Percentiles rank a stretch among this genome's conserved stretches.
These are phyloP conservation scores for Trichosanthes truncata DNA, from an alignment of 306 rosid species.

Conservation along the genomic window DNA sequence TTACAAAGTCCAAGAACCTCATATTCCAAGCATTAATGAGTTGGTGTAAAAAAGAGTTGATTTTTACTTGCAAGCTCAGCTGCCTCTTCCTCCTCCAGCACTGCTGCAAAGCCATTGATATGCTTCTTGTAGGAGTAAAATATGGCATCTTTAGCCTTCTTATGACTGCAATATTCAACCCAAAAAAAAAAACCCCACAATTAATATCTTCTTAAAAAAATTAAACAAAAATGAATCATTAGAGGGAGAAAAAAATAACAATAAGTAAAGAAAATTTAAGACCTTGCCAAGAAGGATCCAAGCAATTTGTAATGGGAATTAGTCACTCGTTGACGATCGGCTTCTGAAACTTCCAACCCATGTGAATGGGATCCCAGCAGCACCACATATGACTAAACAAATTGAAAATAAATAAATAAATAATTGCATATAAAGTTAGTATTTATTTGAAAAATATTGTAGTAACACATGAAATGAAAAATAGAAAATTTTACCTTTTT, in stretches of 20 bases:
- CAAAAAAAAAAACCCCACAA: neutral
- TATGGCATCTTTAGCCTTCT: slow-evolving; percentile 44
- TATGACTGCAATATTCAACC: slow-evolving; percentile 16
- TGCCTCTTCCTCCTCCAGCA: slow-evolving; percentile 38
- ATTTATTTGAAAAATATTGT: neutral
- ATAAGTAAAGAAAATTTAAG: neutral
- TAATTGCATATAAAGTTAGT: no score
- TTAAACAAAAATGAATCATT: neutral
- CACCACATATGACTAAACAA: slow-evolving; percentile 48
- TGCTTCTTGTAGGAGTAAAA: slow-evolving; percentile 45
- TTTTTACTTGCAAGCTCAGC: slow-evolving; percentile 26
- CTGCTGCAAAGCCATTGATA: slow-evolving; percentile 57
- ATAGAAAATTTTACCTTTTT: neutral
- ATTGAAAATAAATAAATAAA: neutral
- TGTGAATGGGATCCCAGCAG: slow-evolving; percentile 66
- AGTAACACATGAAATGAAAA: neutral
- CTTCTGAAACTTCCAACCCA: slow-evolving; percentile 28
- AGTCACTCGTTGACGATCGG: slow-evolving; percentile 33
- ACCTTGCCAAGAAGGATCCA: slow-evolving; percentile 37
- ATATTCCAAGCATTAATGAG: no score
- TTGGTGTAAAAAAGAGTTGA: no score
- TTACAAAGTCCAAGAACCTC: no score
- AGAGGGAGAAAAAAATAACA: no score
- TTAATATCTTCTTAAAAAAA: neutral
- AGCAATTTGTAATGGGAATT: slow-evolving; percentile 47